phyloP scores from a whole-genome alignment of 2,329 filamentous ascomycete genomes.

The Herpotrichia juniperi region DNA sequence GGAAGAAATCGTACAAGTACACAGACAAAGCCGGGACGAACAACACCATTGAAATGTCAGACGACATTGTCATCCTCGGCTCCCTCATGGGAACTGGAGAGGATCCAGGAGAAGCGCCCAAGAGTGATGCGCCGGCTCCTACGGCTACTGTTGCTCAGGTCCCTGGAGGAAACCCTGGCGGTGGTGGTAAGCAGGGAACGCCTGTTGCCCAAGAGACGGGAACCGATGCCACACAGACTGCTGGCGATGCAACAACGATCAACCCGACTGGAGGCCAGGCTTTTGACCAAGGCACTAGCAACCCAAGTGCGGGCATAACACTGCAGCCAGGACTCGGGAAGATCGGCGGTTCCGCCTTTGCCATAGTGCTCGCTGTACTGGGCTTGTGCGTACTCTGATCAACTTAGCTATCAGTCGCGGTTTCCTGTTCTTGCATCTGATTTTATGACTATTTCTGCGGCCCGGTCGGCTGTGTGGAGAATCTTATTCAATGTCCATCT shows the following conservation, averaged over 20 bases:
- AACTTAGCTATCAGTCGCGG: not conserved
- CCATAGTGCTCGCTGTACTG: constrained; percentile 40
- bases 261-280: constrained; percentile 18
- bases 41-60: constrained; percentile 73
- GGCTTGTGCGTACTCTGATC: constrained; percentile 37
- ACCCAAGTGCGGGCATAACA: constrained; percentile 21
- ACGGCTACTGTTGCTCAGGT: constrained; percentile 54
- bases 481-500: not conserved
- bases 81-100: constrained; percentile 83
- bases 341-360: constrained; percentile 39
- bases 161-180: constrained; percentile 61
- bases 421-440: not conserved
- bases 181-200: constrained; percentile 40
- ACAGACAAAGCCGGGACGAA: constrained; percentile 70
- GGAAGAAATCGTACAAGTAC: constrained; percentile 76
- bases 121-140: constrained; percentile 27
- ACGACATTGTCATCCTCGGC: constrained; percentile 76
- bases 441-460: not conserved
- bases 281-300: constrained; percentile 34
- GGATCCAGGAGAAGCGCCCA: constrained; percentile 61
- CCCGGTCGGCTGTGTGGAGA: not conserved
- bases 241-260: constrained; percentile 15
- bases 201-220: constrained; percentile 17
- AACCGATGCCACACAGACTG: constrained; percentile 7
- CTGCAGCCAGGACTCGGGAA: constrained; percentile 31